These are phyloP conservation scores for Tephrocybe sp. DNA, from an alignment of 768 basidiomycete genomes.

Conservation along the genomic window DNA sequence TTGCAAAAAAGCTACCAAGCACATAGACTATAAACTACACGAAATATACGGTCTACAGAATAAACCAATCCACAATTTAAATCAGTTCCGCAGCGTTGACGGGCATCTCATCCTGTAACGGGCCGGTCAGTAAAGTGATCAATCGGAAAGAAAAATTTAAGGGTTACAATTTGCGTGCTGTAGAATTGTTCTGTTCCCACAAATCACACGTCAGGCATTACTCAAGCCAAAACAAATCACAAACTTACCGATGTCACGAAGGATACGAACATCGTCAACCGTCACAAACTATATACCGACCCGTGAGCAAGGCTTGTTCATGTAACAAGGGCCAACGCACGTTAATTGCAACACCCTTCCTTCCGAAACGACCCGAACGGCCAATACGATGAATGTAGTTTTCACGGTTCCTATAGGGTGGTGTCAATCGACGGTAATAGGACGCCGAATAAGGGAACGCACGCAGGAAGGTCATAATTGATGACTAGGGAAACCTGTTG, in stretches of 20 bases:
- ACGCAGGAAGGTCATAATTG: slow-evolving; percentile 95
- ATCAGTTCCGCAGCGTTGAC: slow-evolving; percentile 98
- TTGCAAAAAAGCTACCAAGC: not conserved
- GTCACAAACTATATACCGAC: slow-evolving; percentile 72
- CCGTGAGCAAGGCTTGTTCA: slow-evolving; percentile 12
- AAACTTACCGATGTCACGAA: slow-evolving; percentile 86
- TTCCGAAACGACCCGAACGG: slow-evolving; percentile 97
- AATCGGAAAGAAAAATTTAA: slow-evolving; percentile 7
- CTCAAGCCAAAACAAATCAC: slow-evolving; percentile 13
- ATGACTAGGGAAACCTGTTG: slow-evolving; percentile 97
- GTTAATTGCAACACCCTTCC: slow-evolving; percentile 99
- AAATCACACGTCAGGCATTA: slow-evolving; percentile 10
- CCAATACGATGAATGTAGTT: slow-evolving; percentile 99
- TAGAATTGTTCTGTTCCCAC: slow-evolving; percentile 83
- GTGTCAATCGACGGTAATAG: slow-evolving; percentile 1
- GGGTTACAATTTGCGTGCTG: slow-evolving; percentile 84
- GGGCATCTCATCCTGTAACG: slow-evolving; percentile 91
- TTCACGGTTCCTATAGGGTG: slow-evolving; percentile 75
- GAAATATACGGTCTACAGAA: slow-evolving; percentile 16
- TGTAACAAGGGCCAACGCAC: slow-evolving; percentile 43
- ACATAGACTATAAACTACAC: slow-evolving; percentile 18
- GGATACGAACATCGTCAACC: slow-evolving; percentile 92
- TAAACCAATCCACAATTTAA: slow-evolving; percentile 36
- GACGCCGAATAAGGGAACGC: slow-evolving; percentile 28
- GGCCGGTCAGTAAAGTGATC: slow-evolving; percentile 20